Conservation (phyloP, 176 grass and related monocot species). For the Cenchrus fungigraminus region DNA sequence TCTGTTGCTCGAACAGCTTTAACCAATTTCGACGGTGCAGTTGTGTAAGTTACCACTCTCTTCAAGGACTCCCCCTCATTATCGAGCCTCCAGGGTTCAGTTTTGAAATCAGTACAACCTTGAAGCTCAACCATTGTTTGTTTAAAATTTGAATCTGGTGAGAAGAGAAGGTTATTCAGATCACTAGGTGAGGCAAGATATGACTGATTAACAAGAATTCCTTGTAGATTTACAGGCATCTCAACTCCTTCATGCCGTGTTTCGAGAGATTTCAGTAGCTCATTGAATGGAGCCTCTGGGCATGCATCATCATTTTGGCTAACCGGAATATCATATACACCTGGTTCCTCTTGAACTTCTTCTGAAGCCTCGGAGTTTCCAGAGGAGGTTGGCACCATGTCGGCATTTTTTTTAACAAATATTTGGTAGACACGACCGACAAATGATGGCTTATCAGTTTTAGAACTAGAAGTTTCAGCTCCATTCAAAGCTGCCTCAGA, state of each 20-base stretch:
- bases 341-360: constrained; percentile 49
- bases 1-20: constrained; percentile 90
- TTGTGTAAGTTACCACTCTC: constrained; percentile 76
- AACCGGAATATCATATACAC: constrained; percentile 28
- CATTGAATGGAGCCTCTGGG: constrained; percentile 56
- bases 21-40: constrained; percentile 81
- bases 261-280: constrained; percentile 63
- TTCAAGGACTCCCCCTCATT: constrained; percentile 63
- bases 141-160: constrained; percentile 76
- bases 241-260: constrained; percentile 55
- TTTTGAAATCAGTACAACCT: constrained; percentile 71
- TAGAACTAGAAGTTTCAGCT: constrained; percentile 36
- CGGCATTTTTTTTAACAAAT: constrained; percentile 57
- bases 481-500: constrained; percentile 26
- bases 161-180: constrained; percentile 86
- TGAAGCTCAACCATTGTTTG: constrained; percentile 64
- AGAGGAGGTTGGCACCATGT: constrained; percentile 23
- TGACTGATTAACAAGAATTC: constrained; percentile 75
- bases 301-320: constrained; percentile 33
- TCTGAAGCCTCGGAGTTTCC: constrained; percentile 14
- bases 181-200: constrained; percentile 60
- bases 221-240: constrained; percentile 84
- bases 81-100: constrained; percentile 68
- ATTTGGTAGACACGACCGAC: constrained; percentile 62
- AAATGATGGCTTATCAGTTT: constrained; percentile 46